phyloP scores from a whole-genome alignment of 1,284 basidiomycete genomes.

The Chalciporus piperatoides region DNA sequence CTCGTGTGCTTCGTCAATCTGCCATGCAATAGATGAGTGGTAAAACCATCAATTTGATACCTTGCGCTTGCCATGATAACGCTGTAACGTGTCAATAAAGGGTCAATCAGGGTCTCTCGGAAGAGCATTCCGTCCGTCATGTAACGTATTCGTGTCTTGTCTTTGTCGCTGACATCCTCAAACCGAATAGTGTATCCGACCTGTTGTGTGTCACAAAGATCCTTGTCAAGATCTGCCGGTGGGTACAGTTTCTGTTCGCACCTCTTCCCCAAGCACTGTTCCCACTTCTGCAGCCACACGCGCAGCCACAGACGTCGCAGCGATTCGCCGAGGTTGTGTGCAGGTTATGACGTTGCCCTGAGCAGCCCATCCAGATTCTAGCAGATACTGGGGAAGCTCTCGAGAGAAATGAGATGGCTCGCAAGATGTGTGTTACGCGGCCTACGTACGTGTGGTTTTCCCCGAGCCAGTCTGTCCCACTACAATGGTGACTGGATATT shows the following conservation, averaged over 20 bases:
- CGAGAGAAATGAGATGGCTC: slow-evolving; percentile 9
- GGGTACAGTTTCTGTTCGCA: slow-evolving; percentile 31
- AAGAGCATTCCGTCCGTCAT: slow-evolving; percentile 99
- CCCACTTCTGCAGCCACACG: slow-evolving; percentile 92
- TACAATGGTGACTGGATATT: slow-evolving; percentile 79
- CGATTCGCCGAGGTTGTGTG: slow-evolving; percentile 94
- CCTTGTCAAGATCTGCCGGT: neutral
- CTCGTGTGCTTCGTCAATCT: slow-evolving; percentile 98
- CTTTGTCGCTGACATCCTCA: slow-evolving; percentile 84
- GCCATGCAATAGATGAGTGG: slow-evolving; percentile 9
- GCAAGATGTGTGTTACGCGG: neutral
- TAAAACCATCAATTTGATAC: slow-evolving; percentile 11
- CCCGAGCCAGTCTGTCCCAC: slow-evolving; percentile 97
- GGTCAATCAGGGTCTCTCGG: slow-evolving; percentile 89
- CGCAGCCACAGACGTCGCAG: slow-evolving; percentile 89
- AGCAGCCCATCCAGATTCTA: slow-evolving; percentile 86
- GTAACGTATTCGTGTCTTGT: slow-evolving; percentile 89
- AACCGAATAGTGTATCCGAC: slow-evolving; percentile 98
- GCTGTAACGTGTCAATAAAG: slow-evolving; percentile 85
- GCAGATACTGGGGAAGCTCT: slow-evolving; percentile 94
- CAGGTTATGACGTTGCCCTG: slow-evolving; percentile 80
- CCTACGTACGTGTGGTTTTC: slow-evolving; percentile 86
- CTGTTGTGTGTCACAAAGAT: slow-evolving; percentile 36
- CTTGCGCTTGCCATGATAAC: slow-evolving; percentile 82
- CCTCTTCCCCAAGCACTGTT: slow-evolving; percentile 85